Conservation (phyloP, 768 basidiomycete species). For the Myochromella boudieri region DNA sequence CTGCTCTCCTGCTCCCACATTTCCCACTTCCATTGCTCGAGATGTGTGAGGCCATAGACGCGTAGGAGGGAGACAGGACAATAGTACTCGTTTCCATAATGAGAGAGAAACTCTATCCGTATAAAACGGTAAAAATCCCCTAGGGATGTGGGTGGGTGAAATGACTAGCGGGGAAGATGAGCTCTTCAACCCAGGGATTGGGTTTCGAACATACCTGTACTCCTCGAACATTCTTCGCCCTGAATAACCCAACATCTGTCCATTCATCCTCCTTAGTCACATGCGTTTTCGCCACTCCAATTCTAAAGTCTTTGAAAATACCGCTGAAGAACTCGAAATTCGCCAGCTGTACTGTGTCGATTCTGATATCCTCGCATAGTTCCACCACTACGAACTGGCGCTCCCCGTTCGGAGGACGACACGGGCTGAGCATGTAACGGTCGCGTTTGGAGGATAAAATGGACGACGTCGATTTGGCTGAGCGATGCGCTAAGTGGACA, state of each 20-base stretch:
- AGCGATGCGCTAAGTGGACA: slow-evolving; percentile 79
- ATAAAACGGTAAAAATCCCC: slow-evolving; percentile 91
- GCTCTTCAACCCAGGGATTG: neutral
- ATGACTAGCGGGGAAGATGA: slow-evolving; percentile 46
- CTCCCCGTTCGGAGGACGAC: slow-evolving; percentile 54
- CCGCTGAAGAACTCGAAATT: slow-evolving; percentile 99
- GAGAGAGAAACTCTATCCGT: slow-evolving; percentile 89
- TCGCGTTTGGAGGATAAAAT: slow-evolving; percentile 91
- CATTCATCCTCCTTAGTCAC: slow-evolving; percentile 60
- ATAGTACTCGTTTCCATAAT: slow-evolving; percentile 94
- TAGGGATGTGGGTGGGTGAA: slow-evolving; percentile 72
- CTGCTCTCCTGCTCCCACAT: slow-evolving; percentile 73
- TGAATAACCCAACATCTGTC: slow-evolving; percentile 74
- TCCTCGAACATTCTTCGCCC: slow-evolving; percentile 87
- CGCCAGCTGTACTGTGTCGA: slow-evolving; percentile 94
- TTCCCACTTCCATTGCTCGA: slow-evolving; percentile 96
- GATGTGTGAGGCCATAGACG: slow-evolving; percentile 93
- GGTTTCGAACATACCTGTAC: slow-evolving; percentile 67
- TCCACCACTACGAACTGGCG: slow-evolving; percentile 88
- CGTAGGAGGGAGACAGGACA: slow-evolving; percentile 92
- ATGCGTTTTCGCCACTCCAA: slow-evolving; percentile 85
- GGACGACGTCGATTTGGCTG: slow-evolving; percentile 78
- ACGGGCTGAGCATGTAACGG: slow-evolving; percentile 96
- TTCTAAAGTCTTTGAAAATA: slow-evolving; percentile 88
- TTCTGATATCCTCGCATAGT: slow-evolving; percentile 95